These are phyloP conservation scores for Dissophora globulifera DNA, from an alignment of 192 early-diverging fungal genomes.

Conservation along the genomic window DNA sequence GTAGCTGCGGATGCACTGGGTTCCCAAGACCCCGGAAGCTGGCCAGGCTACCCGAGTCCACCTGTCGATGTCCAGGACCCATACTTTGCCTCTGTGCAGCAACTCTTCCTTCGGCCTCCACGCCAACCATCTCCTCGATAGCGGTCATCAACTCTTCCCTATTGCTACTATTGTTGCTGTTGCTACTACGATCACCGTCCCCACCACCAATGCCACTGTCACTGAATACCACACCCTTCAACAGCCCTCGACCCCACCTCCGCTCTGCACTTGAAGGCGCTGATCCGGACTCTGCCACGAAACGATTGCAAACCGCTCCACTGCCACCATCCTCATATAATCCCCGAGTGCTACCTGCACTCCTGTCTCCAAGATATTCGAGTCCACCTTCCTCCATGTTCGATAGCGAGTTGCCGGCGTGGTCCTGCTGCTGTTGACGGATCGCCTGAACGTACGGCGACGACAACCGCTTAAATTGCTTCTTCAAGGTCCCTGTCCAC, in stretches of 20 bases:
- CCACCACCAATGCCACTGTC: not conserved
- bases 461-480: slow-evolving; percentile 22
- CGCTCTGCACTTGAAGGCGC: slow-evolving; percentile 7
- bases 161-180: too few species aligned
- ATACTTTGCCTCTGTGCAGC: not conserved
- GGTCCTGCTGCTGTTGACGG: slow-evolving; percentile 25
- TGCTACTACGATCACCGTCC: not conserved
- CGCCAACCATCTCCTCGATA: not conserved
- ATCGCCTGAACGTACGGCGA: slow-evolving; percentile 35
- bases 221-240: slow-evolving; percentile 10
- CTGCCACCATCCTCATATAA: slow-evolving; percentile 3
- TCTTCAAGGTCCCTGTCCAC: slow-evolving; percentile 7
- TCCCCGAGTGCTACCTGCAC: too few species aligned
- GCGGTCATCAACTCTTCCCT: too few species aligned
- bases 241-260: slow-evolving; percentile 24
- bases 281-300: not conserved
- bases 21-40: slow-evolving; percentile 30
- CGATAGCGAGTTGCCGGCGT: not conserved
- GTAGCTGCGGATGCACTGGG: slow-evolving; percentile 14
- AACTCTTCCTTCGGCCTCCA: not conserved
- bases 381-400: not conserved
- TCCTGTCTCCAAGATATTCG: too few species aligned
- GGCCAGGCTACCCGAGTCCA: slow-evolving; percentile 31
- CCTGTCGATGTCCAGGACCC: slow-evolving; percentile 18
- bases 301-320: not conserved